Percentiles rank a stretch among this genome's conserved stretches.
phyloP scores from a whole-genome alignment of 768 basidiomycete genomes.

The Leccinellum rugosiceps region DNA sequence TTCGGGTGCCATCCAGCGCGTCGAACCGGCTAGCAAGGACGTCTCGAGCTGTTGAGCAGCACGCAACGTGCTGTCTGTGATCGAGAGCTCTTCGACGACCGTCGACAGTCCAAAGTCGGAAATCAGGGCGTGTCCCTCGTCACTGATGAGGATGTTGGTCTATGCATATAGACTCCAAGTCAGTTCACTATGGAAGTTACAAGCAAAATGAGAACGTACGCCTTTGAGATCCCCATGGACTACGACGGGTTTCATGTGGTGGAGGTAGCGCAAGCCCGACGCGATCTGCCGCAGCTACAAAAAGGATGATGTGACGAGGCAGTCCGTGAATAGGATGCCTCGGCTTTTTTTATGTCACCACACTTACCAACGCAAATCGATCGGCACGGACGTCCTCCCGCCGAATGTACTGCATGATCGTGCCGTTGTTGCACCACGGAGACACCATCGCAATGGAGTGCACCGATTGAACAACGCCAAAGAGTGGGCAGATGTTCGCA shows the following conservation, averaged over 20 bases:
- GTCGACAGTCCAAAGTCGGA: conserved; percentile 63
- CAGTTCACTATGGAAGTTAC: neutral
- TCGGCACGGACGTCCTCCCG: conserved; percentile 38
- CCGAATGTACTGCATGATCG: conserved; percentile 48
- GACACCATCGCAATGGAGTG: conserved; percentile 62
- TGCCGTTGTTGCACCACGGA: conserved; percentile 61
- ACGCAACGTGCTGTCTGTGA: conserved; percentile 22
- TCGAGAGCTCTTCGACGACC: conserved; percentile 51
- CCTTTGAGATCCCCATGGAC: conserved; percentile 64
- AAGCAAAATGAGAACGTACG: conserved; percentile 31
- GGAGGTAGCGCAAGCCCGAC: conserved; percentile 55
- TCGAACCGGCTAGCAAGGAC: conserved; percentile 33
- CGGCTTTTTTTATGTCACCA: neutral
- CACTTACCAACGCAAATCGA: conserved; percentile 46
- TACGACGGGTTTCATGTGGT: conserved; percentile 50
- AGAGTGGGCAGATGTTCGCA: conserved; percentile 51
- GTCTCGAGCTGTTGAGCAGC: conserved; percentile 29
- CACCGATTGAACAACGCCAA: conserved; percentile 50
- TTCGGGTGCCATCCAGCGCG: conserved; percentile 51
- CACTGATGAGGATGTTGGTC: conserved; percentile 58
- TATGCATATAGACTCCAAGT: conserved; percentile 16
- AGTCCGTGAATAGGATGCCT: neutral
- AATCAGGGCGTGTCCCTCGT: conserved; percentile 49
- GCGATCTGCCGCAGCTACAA: conserved; percentile 51
- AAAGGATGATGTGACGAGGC: neutral